A percentile compares a stretch with the other conserved stretches of the same genome.
These are phyloP conservation scores for Exophiala phaeomuriformis DNA, from an alignment of 2,329 filamentous ascomycete genomes.

Conservation along the genomic window DNA sequence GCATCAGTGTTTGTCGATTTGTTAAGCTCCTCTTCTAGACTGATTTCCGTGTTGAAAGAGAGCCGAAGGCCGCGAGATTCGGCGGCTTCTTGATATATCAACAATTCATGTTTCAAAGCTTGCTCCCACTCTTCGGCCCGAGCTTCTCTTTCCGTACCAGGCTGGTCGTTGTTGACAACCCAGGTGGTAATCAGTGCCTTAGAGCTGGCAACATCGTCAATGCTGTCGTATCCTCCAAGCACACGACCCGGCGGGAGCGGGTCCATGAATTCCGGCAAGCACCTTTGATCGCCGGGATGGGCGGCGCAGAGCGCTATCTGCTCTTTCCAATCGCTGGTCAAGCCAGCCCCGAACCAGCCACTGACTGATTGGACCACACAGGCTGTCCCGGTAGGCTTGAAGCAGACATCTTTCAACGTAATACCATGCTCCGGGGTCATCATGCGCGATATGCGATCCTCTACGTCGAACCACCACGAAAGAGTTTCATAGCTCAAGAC, in stretches of 20 bases:
- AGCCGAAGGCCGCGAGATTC: conserved; percentile 68
- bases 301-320: conserved; percentile 66
- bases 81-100: conserved; percentile 76
- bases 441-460: conserved; percentile 65
- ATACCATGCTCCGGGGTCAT: conserved; percentile 62
- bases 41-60: conserved; percentile 93
- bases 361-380: conserved; percentile 93
- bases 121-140: conserved; percentile 85
- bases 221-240: conserved; percentile 67
- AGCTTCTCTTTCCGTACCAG: conserved; percentile 62
- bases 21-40: conserved; percentile 89
- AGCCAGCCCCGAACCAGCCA: conserved; percentile 69
- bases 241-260: conserved; percentile 80
- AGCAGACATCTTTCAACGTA: conserved; percentile 76
- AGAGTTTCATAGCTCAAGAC: conserved; percentile 85
- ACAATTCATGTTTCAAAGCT: conserved; percentile 63
- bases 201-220: conserved; percentile 56
- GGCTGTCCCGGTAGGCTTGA: conserved; percentile 81
- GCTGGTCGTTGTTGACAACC: conserved; percentile 81
- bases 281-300: conserved; percentile 64
- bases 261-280: conserved; percentile 81
- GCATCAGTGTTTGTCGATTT: conserved; percentile 98
- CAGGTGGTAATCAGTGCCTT: conserved; percentile 82
- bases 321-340: conserved; percentile 63
- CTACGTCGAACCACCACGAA: conserved; percentile 88